Evolutionary conservation across 441 rosid species (phyloP), one percentile per base, ranked within the genome.

Genomic region (Jatropha podagrica): DNA sequence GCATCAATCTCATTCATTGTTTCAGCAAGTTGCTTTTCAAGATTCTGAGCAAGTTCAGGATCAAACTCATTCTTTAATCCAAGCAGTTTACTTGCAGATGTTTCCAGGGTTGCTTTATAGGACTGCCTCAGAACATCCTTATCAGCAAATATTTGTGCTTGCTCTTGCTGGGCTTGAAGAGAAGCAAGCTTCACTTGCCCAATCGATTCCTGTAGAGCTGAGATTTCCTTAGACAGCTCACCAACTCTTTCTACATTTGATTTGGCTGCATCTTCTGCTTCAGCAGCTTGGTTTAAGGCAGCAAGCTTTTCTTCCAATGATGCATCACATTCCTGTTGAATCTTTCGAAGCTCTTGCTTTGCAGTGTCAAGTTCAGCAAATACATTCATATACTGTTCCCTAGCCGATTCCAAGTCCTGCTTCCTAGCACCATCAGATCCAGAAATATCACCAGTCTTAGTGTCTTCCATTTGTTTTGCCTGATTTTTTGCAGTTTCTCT

Each of bases 121-220:
- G 90, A 90, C 69, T 88, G 88, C 81, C 79, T 84, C 77, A 73
- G 88, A 42, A 84, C 79, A 83, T 91, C 96, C 82, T 94, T 92
- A 62, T 85, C 94, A 3, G 90, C 62, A 76, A 90, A 90, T 59
- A 92, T 86, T 84, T 88, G 88, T 37, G 89, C 83, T 32, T 90
- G 96, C 82, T 89, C 92, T 83, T 92, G 92, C 20, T 84, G 87
- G 0, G 91, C 78, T 82, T 91, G 85, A 62, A 91, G 77, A 74
- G 88, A 81, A 15, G 89, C 96, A 77, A 87, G 87, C 85, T 89
- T 96, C 13, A 88, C 91, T 83, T 93, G 91, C 41, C 90, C 92
- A 46, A 92, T 89, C 2, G 97, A 84, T 74, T 93, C 96, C 78
- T 92, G 93, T 32, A 91, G 79, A 26, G 81, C 80, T 42, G 92